A percentile compares a stretch with the other conserved stretches of the same genome.
These are phyloP conservation scores for Ganoderma lingzhi DNA, from an alignment of 1,284 basidiomycete species.

Conservation along the genomic window DNA sequence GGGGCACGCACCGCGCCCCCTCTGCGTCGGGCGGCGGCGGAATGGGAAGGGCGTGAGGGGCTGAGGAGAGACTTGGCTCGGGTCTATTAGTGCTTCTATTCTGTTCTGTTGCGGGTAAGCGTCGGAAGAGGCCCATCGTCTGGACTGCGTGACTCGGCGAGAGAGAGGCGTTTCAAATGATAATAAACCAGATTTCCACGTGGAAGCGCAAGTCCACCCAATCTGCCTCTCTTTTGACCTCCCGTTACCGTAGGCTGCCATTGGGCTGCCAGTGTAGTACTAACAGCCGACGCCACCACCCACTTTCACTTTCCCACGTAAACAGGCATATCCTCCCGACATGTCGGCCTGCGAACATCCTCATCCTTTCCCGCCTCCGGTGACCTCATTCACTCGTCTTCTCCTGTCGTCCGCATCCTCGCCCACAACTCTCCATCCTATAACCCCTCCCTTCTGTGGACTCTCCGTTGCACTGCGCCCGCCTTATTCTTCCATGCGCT, in stretches of 20 bases:
- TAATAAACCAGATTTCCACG: constrained; percentile 20
- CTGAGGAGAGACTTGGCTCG: constrained; percentile 24
- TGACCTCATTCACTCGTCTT: neutral
- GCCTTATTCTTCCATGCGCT: neutral
- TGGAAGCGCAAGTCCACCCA: constrained; percentile 28
- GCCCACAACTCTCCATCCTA: constrained; percentile 5
- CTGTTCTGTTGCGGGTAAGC: constrained; percentile 35
- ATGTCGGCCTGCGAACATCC: neutral
- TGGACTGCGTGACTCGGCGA: constrained; percentile 34
- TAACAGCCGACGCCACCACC: neutral
- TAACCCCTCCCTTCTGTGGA: neutral
- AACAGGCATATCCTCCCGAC: constrained; percentile 8
- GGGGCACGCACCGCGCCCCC: neutral
- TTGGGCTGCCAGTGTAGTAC: no score
- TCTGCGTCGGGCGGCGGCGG: constrained; percentile 1
- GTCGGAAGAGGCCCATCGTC: constrained; percentile 31
- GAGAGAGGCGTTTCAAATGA: constrained; percentile 31
- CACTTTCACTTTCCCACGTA: constrained; percentile 20
- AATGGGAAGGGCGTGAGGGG: constrained; percentile 16
- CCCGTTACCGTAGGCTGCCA: neutral
- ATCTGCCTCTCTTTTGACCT: constrained; percentile 16
- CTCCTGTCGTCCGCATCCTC: neutral
- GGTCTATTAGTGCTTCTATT: constrained; percentile 33
- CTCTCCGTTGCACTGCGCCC: neutral
- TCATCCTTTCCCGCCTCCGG: neutral